phyloP scores from a whole-genome alignment of 371 early-diverging fungal genomes.

The Mucor racemosus region DNA sequence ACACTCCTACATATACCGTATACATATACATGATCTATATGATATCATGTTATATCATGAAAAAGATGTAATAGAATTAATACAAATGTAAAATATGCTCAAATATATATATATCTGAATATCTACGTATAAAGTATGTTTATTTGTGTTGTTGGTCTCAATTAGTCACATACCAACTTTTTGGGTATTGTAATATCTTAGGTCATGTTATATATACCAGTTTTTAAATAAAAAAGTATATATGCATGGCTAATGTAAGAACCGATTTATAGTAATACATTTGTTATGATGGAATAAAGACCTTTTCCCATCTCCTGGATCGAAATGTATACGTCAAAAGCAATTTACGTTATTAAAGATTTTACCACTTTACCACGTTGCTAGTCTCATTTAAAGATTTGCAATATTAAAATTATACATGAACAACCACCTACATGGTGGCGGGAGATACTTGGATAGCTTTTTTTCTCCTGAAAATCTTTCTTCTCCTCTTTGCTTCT shows the following conservation, averaged over 20 bases:
- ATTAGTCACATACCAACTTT: no score
- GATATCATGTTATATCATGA: background rate
- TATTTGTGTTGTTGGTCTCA: no score
- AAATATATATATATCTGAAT: background rate
- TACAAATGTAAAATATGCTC: background rate
- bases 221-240: no score
- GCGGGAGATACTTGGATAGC: background rate
- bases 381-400: background rate
- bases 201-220: no score
- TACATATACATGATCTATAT: background rate
- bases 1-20: background rate
- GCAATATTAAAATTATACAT: background rate
- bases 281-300: background rate
- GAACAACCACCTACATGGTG: background rate
- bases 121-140: no score
- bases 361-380: background rate
- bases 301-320: background rate
- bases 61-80: background rate
- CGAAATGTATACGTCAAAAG: background rate
- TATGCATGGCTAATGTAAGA: no score
- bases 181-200: no score
- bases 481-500: background rate
- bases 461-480: background rate
- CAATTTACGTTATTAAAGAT: background rate
- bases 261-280: background rate